Evolutionary conservation across 169 alveolate genomes (phyloP), one percentile per base, ranked within the genome.

Genomic region (Cryptosporidium parvum): DNA sequence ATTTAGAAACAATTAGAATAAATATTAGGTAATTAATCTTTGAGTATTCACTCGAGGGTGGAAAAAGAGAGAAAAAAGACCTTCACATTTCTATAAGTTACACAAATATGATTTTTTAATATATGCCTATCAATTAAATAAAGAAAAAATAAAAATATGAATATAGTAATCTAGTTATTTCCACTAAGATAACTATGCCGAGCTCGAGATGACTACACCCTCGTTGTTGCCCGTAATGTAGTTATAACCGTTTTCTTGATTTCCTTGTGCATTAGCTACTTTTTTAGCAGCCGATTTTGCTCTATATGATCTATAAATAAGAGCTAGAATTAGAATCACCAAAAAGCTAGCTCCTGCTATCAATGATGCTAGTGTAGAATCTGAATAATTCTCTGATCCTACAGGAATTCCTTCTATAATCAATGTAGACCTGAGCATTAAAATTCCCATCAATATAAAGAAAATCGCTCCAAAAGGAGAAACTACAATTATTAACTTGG

Each of bases 381-480:
- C 89, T 3, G 89, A 80, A 16, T 80, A 80, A 44, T 67, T 62
- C 21, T 80, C 75, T n/a, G 80, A 42, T 4, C 89, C 89, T 59
- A 80, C 75, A n/a, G 45, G 23, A 62, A 80, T 62, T 31, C 89
- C 89, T 42, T 80, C 89, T 26, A 80, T 65, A 44, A 80, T 80
- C 18, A 80, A 45, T 14, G 75, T 65, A n/a, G 89, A 80, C 56
- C 89, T 59, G 31, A 80, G 67, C 89, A 80, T 80, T n/a, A 80
- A 53, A 37, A 65, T 29, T 23, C 89, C 89, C 56, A 80, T 42
- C 21, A 80, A 21, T 80, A 80, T 62, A 42, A 80, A 65, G 68
- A 80, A 80, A n/a, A 59, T n/a, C 1, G 89, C 73, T 35, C 89
- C 89, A 12, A 80, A 62, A 1, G 89, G 80, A 29, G 89, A 80